Conservation (phyloP, 352 stramenopile species). For the Peronospora tabacina region DNA sequence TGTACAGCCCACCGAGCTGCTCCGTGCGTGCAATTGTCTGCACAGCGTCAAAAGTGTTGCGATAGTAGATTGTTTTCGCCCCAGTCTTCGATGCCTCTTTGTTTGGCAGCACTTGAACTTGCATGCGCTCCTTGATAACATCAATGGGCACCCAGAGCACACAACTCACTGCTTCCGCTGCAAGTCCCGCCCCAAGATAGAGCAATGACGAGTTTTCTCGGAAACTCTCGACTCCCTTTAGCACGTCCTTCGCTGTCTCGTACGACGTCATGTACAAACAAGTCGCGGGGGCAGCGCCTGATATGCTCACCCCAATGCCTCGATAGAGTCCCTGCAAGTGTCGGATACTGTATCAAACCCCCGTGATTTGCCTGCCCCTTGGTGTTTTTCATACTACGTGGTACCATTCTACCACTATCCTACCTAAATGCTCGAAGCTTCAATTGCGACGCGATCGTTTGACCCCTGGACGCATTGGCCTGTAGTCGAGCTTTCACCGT, state of each 20-base stretch:
- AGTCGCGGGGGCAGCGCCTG: conserved; percentile 92
- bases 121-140: conserved; percentile 97
- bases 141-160: conserved; percentile 98
- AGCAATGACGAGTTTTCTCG: conserved; percentile 45
- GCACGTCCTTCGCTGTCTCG: conserved; percentile 76
- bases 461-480: conserved; percentile 27
- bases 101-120: conserved; percentile 86
- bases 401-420: neutral
- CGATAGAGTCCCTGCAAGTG: conserved; percentile 89
- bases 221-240: conserved; percentile 40
- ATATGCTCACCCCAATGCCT: conserved; percentile 91
- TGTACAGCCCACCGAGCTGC: conserved; percentile 90
- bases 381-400: neutral
- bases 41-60: conserved; percentile 86
- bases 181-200: conserved; percentile 64
- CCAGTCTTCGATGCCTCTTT: neutral
- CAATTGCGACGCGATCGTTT: conserved; percentile 39
- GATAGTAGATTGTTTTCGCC: conserved; percentile 81
- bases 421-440: conserved; percentile 44
- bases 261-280: conserved; percentile 97
- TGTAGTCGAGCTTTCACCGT: conserved; percentile 87
- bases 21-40: conserved; percentile 88
- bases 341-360: conserved; percentile 17
- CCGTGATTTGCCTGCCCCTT: neutral
- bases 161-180: conserved; percentile 83